These are phyloP conservation scores for Tremella fuciformis DNA, from an alignment of 768 basidiomycete species.

Conservation along the genomic window DNA sequence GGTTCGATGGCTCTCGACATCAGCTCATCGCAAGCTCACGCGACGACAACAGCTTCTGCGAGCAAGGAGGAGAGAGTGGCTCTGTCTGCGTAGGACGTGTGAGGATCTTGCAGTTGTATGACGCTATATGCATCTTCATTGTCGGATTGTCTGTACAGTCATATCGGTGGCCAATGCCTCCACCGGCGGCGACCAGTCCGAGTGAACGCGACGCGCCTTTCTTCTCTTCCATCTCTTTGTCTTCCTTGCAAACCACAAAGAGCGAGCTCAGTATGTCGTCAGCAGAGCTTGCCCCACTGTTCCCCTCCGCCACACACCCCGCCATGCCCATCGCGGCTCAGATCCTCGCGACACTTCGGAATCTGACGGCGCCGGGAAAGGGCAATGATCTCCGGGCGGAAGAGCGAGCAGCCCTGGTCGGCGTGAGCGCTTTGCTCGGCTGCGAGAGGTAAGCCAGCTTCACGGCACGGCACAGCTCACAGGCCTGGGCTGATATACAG, in stretches of 20 bases:
- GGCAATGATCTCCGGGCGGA: conserved; percentile 42
- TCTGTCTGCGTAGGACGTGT: conserved; percentile 12
- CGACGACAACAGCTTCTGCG: background rate
- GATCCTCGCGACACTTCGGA: conserved; percentile 39
- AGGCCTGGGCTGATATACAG: conserved; percentile 18
- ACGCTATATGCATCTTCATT: too few species aligned
- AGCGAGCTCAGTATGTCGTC: background rate
- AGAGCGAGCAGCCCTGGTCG: conserved; percentile 44
- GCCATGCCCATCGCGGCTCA: conserved; percentile 36
- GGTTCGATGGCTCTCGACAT: too few species aligned
- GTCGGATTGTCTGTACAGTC: too few species aligned
- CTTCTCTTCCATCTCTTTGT: too few species aligned
- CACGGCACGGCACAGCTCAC: background rate
- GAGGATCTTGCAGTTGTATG: too few species aligned
- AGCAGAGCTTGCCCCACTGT: conserved; percentile 36
- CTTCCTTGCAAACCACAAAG: too few species aligned
- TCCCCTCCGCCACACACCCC: conserved; percentile 44
- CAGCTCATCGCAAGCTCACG: background rate
- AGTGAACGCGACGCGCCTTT: too few species aligned
- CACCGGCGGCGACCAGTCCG: too few species aligned
- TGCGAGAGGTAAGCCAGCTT: conserved; percentile 38
- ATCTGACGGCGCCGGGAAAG: conserved; percentile 40
- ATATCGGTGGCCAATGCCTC: too few species aligned
- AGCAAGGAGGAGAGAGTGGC: conserved; percentile 23
- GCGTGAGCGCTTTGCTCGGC: conserved; percentile 42